Evolutionary conservation across 805 yeast species (phyloP).

Genomic region (Hanseniaspora nectarophila): DNA sequence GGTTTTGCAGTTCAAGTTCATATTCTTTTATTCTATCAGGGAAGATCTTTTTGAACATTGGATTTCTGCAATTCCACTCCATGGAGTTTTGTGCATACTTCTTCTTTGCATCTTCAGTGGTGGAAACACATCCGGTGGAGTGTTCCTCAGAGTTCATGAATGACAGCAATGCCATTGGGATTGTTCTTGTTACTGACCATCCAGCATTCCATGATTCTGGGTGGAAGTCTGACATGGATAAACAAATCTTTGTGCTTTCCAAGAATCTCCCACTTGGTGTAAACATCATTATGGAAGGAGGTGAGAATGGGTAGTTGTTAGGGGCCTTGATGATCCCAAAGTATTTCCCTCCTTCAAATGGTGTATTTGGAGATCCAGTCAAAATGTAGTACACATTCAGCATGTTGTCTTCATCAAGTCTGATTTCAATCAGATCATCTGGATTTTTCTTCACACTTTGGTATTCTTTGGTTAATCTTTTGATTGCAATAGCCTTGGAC

Average conservation of each 20-base stretch:
- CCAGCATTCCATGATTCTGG: slow-evolving; percentile 95
- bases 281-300: slow-evolving; percentile 78
- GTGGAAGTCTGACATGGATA: slow-evolving; percentile 89
- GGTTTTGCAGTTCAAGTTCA: slow-evolving; percentile 18
- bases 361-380: slow-evolving; percentile 84
- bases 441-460: slow-evolving; percentile 66
- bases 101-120: slow-evolving; percentile 48
- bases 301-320: slow-evolving; percentile 77
- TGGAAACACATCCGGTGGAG: slow-evolving; percentile 69
- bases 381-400: slow-evolving; percentile 89
- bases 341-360: slow-evolving; percentile 75
- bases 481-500: slow-evolving; percentile 37
- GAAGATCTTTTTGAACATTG: slow-evolving; percentile 49
- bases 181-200: slow-evolving; percentile 77
- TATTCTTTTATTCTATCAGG: slow-evolving; percentile 46
- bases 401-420: slow-evolving; percentile 77
- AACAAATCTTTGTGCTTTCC: slow-evolving; percentile 68
- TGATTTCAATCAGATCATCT: slow-evolving; percentile 72
- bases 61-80: slow-evolving; percentile 49
- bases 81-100: slow-evolving; percentile 48
- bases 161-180: slow-evolving; percentile 72
- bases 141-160: slow-evolving; percentile 83
- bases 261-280: slow-evolving; percentile 86
- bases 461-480: slow-evolving; percentile 63
- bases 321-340: slow-evolving; percentile 83